Evolutionary conservation across 345 rosid genomes (phyloP).

Genomic region (Kernera saxatilis): DNA sequence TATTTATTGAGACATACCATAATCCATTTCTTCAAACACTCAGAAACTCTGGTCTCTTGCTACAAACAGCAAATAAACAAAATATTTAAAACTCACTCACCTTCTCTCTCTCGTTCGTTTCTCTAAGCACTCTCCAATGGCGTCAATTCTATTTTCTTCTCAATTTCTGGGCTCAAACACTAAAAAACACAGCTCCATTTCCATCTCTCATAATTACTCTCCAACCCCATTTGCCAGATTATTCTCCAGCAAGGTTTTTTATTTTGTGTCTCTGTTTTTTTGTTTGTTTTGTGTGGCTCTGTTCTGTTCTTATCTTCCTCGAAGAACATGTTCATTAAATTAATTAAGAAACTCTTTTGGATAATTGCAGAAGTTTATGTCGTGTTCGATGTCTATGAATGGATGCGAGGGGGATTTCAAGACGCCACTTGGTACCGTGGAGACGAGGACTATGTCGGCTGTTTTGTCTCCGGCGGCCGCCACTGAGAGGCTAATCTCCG

Average conservation of each 20-base stretch:
- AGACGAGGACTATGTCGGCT: constrained; percentile 46
- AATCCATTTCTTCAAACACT: background rate
- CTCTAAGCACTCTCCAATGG: constrained; percentile 6
- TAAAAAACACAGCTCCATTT: constrained; percentile 3
- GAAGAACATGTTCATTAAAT: background rate
- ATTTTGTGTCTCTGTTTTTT: background rate
- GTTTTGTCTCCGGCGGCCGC: constrained; percentile 50
- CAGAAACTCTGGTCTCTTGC: background rate
- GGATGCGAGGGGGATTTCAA: constrained; percentile 57
- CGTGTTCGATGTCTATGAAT: constrained; percentile 61
- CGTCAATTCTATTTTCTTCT: constrained; percentile 22
- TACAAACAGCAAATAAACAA: background rate
- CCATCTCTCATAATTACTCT: constrained; percentile 9
- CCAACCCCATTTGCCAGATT: background rate
- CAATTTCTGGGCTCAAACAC: constrained; percentile 18
- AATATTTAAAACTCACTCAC: background rate
- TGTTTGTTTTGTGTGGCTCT: background rate
- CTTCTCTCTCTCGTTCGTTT: background rate
- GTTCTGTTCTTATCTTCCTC: background rate
- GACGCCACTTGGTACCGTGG: constrained; percentile 44
- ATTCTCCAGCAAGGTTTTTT: constrained; percentile 22
- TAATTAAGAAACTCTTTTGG: background rate
- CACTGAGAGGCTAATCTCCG: constrained; percentile 48
- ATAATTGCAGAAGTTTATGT: constrained; percentile 13
- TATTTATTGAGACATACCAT: background rate